phyloP scores from a whole-genome alignment of 495 filamentous ascomycete species.

The Penicillium atrosanguineum region DNA sequence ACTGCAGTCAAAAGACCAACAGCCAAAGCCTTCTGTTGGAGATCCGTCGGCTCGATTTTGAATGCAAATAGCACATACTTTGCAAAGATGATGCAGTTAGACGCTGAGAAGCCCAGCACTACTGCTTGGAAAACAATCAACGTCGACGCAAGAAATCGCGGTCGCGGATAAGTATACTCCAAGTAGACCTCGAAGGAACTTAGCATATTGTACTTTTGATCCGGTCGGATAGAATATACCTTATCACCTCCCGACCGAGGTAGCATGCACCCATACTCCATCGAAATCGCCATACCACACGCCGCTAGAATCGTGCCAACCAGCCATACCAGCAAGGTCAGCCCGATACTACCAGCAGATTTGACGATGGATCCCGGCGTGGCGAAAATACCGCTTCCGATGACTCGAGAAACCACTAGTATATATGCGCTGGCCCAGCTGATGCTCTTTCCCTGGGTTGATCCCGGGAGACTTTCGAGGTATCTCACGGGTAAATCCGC shows the following conservation, averaged over 20 bases:
- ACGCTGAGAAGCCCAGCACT: slow-evolving; percentile 63
- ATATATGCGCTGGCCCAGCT: slow-evolving; percentile 70
- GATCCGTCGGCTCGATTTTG: slow-evolving; percentile 28
- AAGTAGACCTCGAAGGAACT: slow-evolving; percentile 54
- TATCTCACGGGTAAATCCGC: neutral
- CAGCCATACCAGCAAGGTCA: slow-evolving; percentile 63
- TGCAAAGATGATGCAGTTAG: slow-evolving; percentile 45
- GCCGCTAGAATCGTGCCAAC: slow-evolving; percentile 58
- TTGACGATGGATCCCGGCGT: slow-evolving; percentile 68
- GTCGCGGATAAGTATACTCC: slow-evolving; percentile 69
- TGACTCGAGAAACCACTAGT: slow-evolving; percentile 71
- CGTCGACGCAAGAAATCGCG: slow-evolving; percentile 66
- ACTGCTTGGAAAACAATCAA: slow-evolving; percentile 66
- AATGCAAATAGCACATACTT: slow-evolving; percentile 46
- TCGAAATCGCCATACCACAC: slow-evolving; percentile 56
- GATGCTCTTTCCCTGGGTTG: slow-evolving; percentile 32
- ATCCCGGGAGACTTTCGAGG: slow-evolving; percentile 15
- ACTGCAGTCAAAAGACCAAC: slow-evolving; percentile 35
- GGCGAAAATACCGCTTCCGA: slow-evolving; percentile 75
- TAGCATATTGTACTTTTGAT: neutral
- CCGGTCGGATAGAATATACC: slow-evolving; percentile 23
- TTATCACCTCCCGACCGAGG: slow-evolving; percentile 69
- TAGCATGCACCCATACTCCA: slow-evolving; percentile 74
- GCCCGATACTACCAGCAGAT: slow-evolving; percentile 64
- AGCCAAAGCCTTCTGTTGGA: slow-evolving; percentile 35